Evolutionary conservation across 2,329 filamentous ascomycete species (phyloP), one percentile per base, ranked within the genome.

Genomic region (Ceratocystis cubensis): DNA sequence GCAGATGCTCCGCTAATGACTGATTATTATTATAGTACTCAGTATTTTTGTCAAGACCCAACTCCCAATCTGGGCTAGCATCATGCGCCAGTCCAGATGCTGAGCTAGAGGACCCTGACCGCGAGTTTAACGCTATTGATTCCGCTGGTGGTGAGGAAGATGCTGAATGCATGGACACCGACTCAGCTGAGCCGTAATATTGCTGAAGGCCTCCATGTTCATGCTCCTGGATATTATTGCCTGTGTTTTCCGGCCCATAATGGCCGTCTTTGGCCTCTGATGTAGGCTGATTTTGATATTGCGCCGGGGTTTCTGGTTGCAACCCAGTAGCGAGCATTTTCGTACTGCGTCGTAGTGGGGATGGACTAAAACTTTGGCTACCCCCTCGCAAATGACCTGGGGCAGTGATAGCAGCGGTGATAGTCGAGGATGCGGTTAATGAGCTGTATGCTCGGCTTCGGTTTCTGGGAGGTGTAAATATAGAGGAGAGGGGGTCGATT

Each of bases 281-380:
- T 30, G 56, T 20, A n/a, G 28, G 4, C 8, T 37, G 56, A n/a
- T 10, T 7, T 37, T 59, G 56, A 37, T n/a, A 37, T 20, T 59
- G 56, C 13, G 56, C 56, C 56, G 13, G 56, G 5, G 56, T 59
- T 13, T 59, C 33, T 30, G 10, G 15, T 59, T 37, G 25, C 33
- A 30, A 20, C 22, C 33, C 53, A 33, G 37, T 41, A 30, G 17
- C 53, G 4, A 67, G 41, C 22, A 67, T 28, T 50, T 61, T 53
- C 6, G 66, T 67, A 22, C 53, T 67, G 44, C 66, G 33, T 48
- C 66, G 61, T 53, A 67, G 48, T 7, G 66, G 66, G 15, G 66
- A 67, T 2, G 66, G 62, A 30, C 63, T 67, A 2, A 67, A 67
- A 33, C 64, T 41, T 33, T 66, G 66, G 48, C 64, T 66, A 25